A percentile compares a stretch with the other conserved stretches of the same genome.
These are phyloP conservation scores for Colletotrichum higginsianum DNA, from an alignment of 2,329 filamentous ascomycete species.

Conservation along the genomic window DNA sequence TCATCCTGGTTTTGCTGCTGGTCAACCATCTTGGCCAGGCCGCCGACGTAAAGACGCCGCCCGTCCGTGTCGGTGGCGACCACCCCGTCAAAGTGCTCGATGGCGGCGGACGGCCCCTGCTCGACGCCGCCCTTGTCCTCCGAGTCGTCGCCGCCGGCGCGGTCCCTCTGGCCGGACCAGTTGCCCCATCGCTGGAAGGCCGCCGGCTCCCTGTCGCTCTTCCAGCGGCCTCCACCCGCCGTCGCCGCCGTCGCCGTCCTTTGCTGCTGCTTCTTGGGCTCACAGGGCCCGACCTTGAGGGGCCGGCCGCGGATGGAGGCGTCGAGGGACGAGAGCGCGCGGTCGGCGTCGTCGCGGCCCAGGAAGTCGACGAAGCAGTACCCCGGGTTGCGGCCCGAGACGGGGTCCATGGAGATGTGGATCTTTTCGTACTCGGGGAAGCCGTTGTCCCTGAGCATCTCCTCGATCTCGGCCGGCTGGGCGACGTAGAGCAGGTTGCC, in stretches of 20 bases:
- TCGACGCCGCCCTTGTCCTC: background rate
- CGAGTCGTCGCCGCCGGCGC: conserved; percentile 4
- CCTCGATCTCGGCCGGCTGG: conserved; percentile 71
- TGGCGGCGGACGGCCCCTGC: conserved; percentile 10
- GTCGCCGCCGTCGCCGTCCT: too few species aligned
- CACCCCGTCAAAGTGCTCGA: conserved; percentile 52
- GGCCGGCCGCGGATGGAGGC: conserved; percentile 69
- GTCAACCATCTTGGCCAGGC: conserved; percentile 63
- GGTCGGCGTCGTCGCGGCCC: conserved; percentile 68
- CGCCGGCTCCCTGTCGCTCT: conserved; percentile 45
- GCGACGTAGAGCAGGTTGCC: conserved; percentile 74
- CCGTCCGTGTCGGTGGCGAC: conserved; percentile 49
- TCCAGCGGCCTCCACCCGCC: conserved; percentile 31
- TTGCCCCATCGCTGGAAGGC: conserved; percentile 61
- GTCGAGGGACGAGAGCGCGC: conserved; percentile 70
- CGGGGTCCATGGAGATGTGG: conserved; percentile 78
- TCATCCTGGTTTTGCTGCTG: conserved; percentile 63
- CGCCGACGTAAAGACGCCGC: conserved; percentile 65
- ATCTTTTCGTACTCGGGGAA: conserved; percentile 66
- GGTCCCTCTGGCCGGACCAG: conserved; percentile 52
- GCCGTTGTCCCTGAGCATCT: conserved; percentile 62
- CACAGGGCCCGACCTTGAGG: conserved; percentile 76
- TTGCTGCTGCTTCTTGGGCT: conserved; percentile 62
- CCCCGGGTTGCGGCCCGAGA: conserved; percentile 78
- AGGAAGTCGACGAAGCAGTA: conserved; percentile 82